Conservation (phyloP, 2,329 filamentous ascomycete genomes). For the Botrytis paeoniae region DNA sequence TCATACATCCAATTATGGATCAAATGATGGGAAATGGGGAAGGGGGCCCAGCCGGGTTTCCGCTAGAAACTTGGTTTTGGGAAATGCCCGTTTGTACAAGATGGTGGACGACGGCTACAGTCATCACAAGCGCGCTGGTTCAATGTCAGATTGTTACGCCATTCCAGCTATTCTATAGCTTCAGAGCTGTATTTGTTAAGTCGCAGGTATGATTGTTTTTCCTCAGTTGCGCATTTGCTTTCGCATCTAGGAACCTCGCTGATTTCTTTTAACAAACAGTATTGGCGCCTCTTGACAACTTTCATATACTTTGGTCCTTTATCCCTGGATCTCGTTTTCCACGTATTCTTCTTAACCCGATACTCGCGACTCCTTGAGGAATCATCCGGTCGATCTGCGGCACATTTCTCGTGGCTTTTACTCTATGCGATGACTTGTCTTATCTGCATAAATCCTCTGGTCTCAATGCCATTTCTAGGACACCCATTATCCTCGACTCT, state of each 20-base stretch:
- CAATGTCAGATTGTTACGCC: constrained; percentile 91
- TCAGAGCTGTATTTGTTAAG: constrained; percentile 84
- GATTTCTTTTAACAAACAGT: constrained; percentile 57
- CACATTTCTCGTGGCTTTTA: constrained; percentile 92
- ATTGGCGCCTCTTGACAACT: constrained; percentile 93
- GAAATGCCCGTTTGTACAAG: constrained; percentile 96
- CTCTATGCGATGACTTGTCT: constrained; percentile 80
- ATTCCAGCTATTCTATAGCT: constrained; percentile 97
- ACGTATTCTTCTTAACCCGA: constrained; percentile 96
- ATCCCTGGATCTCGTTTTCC: constrained; percentile 90
- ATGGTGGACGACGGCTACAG: constrained; percentile 94
- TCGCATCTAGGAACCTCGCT: background rate
- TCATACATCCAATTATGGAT: constrained; percentile 31
- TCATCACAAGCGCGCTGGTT: constrained; percentile 82
- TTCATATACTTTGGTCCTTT: constrained; percentile 98
- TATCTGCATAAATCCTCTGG: constrained; percentile 76
- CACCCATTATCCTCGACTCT: constrained; percentile 87
- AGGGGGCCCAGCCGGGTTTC: constrained; percentile 61
- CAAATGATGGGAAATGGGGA: constrained; percentile 39
- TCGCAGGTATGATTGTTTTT: constrained; percentile 66
- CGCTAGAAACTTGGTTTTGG: constrained; percentile 96
- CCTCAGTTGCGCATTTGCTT: background rate
- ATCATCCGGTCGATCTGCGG: constrained; percentile 84
- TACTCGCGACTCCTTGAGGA: constrained; percentile 95
- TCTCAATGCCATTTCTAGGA: constrained; percentile 92